These are phyloP conservation scores for Herpetomonas muscarum DNA, from an alignment of 208 protist genomes.

Conservation along the genomic window DNA sequence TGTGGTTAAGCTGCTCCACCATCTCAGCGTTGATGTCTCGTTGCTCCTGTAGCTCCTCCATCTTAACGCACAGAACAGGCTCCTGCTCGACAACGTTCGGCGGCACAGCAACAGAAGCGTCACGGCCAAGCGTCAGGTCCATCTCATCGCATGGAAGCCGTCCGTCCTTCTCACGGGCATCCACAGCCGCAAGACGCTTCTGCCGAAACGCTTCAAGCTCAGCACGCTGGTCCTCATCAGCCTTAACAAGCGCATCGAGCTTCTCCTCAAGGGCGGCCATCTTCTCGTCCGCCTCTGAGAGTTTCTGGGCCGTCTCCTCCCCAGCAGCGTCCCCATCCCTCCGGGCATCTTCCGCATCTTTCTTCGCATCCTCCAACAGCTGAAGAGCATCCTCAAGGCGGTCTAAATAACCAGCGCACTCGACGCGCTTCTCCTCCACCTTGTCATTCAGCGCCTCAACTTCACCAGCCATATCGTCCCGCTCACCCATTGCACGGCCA, in stretches of 20 bases:
- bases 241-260: background rate
- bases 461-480: too few species aligned
- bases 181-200: slow-evolving; percentile 20
- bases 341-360: background rate
- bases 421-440: slow-evolving; percentile 12
- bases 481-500: background rate
- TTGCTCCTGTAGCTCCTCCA: slow-evolving; percentile 30
- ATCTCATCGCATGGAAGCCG: background rate
- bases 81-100: slow-evolving; percentile 8
- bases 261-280: background rate
- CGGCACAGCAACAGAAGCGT: slow-evolving; percentile 4
- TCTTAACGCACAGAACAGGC: slow-evolving; percentile 24
- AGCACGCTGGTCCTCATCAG: background rate
- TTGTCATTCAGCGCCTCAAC: slow-evolving; percentile 8
- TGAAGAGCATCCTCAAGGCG: slow-evolving; percentile 1
- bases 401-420: slow-evolving; percentile 1
- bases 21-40: slow-evolving; percentile 18
- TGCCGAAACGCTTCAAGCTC: slow-evolving; percentile 29
- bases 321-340: background rate
- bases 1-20: slow-evolving; percentile 10
- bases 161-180: slow-evolving; percentile 9
- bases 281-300: background rate
- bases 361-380: slow-evolving; percentile 6
- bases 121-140: background rate
- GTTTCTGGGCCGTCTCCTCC: background rate